phyloP scores from a whole-genome alignment of 441 rosid species.

The Erodium texanum region DNA sequence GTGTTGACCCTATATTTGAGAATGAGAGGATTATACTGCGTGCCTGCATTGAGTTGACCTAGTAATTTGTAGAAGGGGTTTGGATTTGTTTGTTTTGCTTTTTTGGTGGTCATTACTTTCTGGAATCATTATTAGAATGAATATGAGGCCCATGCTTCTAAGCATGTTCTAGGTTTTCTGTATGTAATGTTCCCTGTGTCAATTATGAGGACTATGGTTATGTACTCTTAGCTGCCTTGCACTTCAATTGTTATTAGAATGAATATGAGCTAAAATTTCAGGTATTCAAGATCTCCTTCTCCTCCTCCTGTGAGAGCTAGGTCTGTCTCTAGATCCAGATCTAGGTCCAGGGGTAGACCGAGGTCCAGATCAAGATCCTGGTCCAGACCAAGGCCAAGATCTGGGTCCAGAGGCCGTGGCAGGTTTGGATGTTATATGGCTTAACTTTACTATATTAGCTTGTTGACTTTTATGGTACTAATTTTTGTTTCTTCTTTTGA shows the following conservation, averaged over 20 bases:
- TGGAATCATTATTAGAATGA: background rate
- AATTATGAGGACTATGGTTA: too few relatives aligned
- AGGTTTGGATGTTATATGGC: conserved; percentile 38
- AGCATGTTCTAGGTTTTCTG: background rate
- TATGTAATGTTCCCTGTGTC: too few relatives aligned
- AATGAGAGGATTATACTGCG: background rate
- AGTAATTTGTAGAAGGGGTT: background rate
- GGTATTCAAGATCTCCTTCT: conserved; percentile 63
- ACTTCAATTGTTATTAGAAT: background rate
- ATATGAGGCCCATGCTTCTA: background rate
- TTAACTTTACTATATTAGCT: conserved; percentile 7
- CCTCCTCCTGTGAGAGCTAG: conserved; percentile 42
- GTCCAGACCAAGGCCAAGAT: conserved; percentile 49
- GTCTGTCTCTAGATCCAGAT: conserved; percentile 30
- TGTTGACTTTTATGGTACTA: background rate
- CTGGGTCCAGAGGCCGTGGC: conserved; percentile 64
- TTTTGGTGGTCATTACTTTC: background rate
- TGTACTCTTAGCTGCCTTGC: background rate
- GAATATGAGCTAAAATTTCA: conserved; percentile 17
- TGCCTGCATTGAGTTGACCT: background rate
- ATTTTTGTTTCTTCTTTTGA: background rate
- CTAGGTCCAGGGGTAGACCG: conserved; percentile 35
- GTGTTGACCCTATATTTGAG: background rate
- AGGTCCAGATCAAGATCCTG: conserved; percentile 35
- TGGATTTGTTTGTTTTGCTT: background rate